Percentiles rank a stretch among this genome's conserved stretches.
These are phyloP conservation scores for Acacia melanoxylon DNA, from an alignment of 306 rosid genomes.

Conservation along the genomic window DNA sequence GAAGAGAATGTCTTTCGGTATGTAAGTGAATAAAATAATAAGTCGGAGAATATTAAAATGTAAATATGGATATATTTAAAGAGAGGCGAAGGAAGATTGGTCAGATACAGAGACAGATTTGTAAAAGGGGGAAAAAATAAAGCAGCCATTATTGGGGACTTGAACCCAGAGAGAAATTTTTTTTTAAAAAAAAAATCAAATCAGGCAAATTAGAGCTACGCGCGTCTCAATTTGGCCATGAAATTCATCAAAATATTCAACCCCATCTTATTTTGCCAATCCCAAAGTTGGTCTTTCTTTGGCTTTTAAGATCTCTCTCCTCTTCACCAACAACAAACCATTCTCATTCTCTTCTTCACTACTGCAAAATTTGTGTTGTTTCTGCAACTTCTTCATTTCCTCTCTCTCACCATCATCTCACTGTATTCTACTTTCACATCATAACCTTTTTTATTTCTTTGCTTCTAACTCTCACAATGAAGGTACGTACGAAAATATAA, in stretches of 20 bases:
- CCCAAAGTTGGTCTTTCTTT: conserved; percentile 49
- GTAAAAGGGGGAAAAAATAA: neutral
- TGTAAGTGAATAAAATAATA: neutral
- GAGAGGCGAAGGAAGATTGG: conserved; percentile 26
- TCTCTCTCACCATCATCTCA: neutral
- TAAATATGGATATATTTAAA: neutral
- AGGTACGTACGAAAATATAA: neutral
- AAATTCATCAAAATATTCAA: conserved; percentile 53
- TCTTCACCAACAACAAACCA: neutral
- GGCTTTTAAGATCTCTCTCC: conserved; percentile 59
- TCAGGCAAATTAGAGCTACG: neutral
- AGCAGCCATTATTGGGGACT: conserved; percentile 71
- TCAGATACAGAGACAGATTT: conserved; percentile 33
- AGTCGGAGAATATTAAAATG: neutral
- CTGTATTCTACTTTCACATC: neutral
- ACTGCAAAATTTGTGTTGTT: neutral
- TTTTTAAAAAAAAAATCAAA: neutral
- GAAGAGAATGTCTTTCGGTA: conserved; percentile 54
- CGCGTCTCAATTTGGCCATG: conserved; percentile 48
- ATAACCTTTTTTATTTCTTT: neutral
- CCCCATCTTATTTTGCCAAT: conserved; percentile 39
- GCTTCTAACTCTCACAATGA: neutral
- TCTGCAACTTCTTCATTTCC: neutral
- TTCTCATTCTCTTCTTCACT: neutral
- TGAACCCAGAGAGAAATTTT: conserved; percentile 43